Evolutionary conservation across 495 filamentous ascomycete genomes (phyloP).

Genomic region (Hypomontagnella monticulosa): DNA sequence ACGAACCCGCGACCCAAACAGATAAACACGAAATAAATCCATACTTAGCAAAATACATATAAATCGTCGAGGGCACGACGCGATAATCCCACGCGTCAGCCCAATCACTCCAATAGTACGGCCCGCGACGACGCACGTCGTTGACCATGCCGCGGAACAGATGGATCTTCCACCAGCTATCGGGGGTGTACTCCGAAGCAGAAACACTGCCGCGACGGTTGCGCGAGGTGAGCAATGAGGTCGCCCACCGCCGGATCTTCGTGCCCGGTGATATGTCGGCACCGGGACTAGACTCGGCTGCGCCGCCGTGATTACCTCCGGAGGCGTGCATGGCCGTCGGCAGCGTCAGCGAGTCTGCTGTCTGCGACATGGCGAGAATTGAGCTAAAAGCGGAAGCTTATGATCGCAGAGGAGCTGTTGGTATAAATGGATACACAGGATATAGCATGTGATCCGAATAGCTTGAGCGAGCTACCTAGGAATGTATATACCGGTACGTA

Average conservation of each 20-base stretch:
- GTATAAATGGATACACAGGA: constrained; percentile 3
- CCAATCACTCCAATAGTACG: constrained; percentile 83
- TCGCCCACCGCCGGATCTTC: constrained; percentile 29
- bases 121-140: constrained; percentile 75
- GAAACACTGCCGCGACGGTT: neutral
- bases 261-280: constrained; percentile 16
- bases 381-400: neutral
- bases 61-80: constrained; percentile 80
- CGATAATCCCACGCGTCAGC: constrained; percentile 86
- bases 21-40: constrained; percentile 36
- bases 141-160: constrained; percentile 75
- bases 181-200: neutral
- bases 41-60: constrained; percentile 93
- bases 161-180: constrained; percentile 68
- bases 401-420: neutral
- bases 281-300: constrained; percentile 21
- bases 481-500: neutral
- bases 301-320: constrained; percentile 11
- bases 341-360: constrained; percentile 32
- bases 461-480: too few relatives aligned
- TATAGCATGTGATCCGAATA: neutral
- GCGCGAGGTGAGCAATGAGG: constrained; percentile 12
- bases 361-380: constrained; percentile 29
- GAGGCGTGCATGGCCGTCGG: constrained; percentile 37
- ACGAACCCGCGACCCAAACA: neutral